Base-by-base conservation (phyloP, 2,329 filamentous ascomycete species). In the Fusarium dlaminii region DNA sequence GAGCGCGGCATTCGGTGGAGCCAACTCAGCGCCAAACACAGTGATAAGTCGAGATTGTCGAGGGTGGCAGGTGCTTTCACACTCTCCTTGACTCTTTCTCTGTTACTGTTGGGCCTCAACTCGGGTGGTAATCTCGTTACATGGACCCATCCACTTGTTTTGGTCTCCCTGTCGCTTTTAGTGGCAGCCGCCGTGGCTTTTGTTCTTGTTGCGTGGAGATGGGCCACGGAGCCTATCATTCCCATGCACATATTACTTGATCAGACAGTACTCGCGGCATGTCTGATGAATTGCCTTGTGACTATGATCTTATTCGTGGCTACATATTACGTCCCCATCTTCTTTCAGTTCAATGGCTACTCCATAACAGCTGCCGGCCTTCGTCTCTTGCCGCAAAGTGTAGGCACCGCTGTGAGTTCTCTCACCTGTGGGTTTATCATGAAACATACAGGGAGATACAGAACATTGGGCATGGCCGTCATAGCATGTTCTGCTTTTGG, bases 1-100 rank as follows among this genome's bases (percentile, higher is more conserved):
- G 0, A 46, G 22, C 8, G 30, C 18, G 17, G n/a, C 1, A 24
- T 34, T 36, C 4, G n/a, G n/a, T 7, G 13, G 1, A 32, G 40
- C 18, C 17, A 42, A 32, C n/a, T 57, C 55, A 18, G 55, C 55
- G 8, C 55, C 9, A 43, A 34, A 11, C 29, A 24, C 0, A 43
- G 30, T 7, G 29, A 56, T 11, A 43, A 56, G 54, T 56, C 54
- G 10, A 24, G 37, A 1, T 42, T 56, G 18, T 43, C 39, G 13
- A 34, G 39, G 4, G 39, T 56, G 1, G 54, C 29, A 3, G 54
- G 54, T 4, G 39, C 54, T 4, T 17, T 56, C 9, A 43, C 54
- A 4, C 29, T 56, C 5, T 56, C 37, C 2, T 8, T 56, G 27
- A 32, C 39, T 5, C 54, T 56, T 13, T 15, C 43, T 6, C 22